Evolutionary conservation across 768 basidiomycete species (phyloP).

Genomic region (Phaeotremella skinneri): DNA sequence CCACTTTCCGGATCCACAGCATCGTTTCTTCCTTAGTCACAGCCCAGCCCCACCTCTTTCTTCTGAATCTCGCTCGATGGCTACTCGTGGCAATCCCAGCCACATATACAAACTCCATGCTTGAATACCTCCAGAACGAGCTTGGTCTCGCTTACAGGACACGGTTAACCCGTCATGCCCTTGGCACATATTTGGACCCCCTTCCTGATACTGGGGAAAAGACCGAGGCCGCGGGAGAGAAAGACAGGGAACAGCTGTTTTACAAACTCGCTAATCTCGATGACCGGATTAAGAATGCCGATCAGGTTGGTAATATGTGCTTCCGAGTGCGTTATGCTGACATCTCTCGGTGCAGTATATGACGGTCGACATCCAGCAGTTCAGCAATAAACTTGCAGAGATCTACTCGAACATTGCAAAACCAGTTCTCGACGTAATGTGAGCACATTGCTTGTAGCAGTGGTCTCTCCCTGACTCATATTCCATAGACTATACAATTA

Average conservation of each 20-base stretch:
- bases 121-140: constrained; percentile 90
- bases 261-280: constrained; percentile 95
- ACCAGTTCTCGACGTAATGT: constrained; percentile 69
- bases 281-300: constrained; percentile 92
- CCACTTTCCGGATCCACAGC: constrained; percentile 53
- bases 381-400: constrained; percentile 82
- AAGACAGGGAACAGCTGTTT: constrained; percentile 74
- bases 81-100: constrained; percentile 79
- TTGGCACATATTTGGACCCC: constrained; percentile 72
- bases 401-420: constrained; percentile 92
- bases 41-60: constrained; percentile 72
- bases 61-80: constrained; percentile 84
- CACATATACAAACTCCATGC: constrained; percentile 59
- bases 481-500: constrained; percentile 92
- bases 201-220: constrained; percentile 2
- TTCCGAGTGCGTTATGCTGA: constrained; percentile 10
- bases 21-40: constrained; percentile 94
- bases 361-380: constrained; percentile 91
- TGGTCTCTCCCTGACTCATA: constrained; percentile 1
- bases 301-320: constrained; percentile 63
- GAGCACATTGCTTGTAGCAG: constrained; percentile 9
- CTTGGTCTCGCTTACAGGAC: constrained; percentile 55
- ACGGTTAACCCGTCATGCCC: constrained; percentile 73
- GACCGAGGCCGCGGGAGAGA: background rate
- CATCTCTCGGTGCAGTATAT: constrained; percentile 67